Evolutionary conservation across 2,329 filamentous ascomycete species (phyloP).

Genomic region (Hypoxylon sp.): DNA sequence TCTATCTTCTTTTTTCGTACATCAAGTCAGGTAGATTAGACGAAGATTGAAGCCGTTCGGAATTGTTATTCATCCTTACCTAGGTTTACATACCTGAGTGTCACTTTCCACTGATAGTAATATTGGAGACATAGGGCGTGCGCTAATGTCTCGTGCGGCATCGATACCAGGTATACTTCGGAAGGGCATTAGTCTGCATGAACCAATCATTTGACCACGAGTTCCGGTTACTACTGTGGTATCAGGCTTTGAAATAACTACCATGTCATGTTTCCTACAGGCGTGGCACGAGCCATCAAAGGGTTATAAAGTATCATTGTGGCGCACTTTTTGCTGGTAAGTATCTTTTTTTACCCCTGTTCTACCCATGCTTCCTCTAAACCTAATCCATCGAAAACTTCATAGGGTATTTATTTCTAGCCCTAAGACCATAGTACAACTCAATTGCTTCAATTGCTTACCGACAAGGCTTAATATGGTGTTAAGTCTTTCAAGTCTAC

Average conservation of each 20-base stretch:
- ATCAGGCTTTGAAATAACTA: too few species aligned
- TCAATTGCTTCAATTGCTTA: constrained; percentile 37
- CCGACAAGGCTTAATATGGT: constrained; percentile 1
- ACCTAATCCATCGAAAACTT: too few species aligned
- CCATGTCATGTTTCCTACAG: too few species aligned
- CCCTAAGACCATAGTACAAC: too few species aligned
- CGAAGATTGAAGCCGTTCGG: background rate
- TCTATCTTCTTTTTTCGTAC: background rate
- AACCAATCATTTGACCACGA: constrained; percentile 46
- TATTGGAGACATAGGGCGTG: constrained; percentile 8
- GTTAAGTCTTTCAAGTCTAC: background rate
- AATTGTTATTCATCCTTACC: background rate
- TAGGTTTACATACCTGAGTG: background rate
- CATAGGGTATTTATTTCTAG: too few species aligned
- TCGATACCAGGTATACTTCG: constrained; percentile 13
- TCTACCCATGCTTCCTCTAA: too few species aligned
- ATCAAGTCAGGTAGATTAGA: background rate
- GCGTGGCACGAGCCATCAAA: too few species aligned
- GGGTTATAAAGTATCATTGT: too few species aligned
- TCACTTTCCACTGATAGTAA: constrained; percentile 7
- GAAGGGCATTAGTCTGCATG: constrained; percentile 21
- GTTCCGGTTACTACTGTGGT: constrained; percentile 27
- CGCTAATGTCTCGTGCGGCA: constrained; percentile 25
- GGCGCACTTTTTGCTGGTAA: too few species aligned
- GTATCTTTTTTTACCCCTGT: too few species aligned